Evolutionary conservation across 2,329 filamentous ascomycete species (phyloP), one percentile per base, ranked within the genome.

Genomic region (Cryphonectria parasitica): DNA sequence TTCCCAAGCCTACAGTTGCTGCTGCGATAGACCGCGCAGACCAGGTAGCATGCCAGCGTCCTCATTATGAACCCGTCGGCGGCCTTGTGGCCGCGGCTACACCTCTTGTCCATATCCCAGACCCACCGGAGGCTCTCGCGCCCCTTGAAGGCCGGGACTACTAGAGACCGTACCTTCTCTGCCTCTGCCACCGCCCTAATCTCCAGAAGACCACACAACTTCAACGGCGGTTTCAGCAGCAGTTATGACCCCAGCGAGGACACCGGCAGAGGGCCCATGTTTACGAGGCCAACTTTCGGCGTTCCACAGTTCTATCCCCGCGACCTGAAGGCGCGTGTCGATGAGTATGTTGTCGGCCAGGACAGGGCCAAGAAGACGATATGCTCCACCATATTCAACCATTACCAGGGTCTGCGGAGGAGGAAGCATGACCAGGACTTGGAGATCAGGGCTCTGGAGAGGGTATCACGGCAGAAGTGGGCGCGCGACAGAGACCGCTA

Each of bases 261-360:
- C 28, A 74, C 77, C n/a, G 85, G 85, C 43, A 84, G 87, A 11
- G 88, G 88, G 2, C 88, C 88, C 54, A 89, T 90, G 84, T 89
- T 89, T 77, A 84, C 80, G 72, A 88, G 88, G 78, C 76, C 82
- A 69, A 86, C 80, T 68, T 87, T 88, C 74, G 89, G 88, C 68
- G 88, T 90, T 22, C 88, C 89, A 2, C 84, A 87, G 66, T 89
- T 91, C 78, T 91, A 91, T 68, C 89, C 89, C 2, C 84, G 87
- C 70, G 86, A 89, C 75, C 85, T 99, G 76, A 98, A 98, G 84
- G 90, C 93, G 77, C 92, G 96, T 77, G 89, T 98, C 43, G 96
- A 99, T 79, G 92, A 96, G 78, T 99, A 97, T 79, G 95, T 99
- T 1, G 95, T 99, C 4, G 96, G 95, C 56, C 96, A 99, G 80